Evolutionary conservation across 345 rosid genomes (phyloP).

Genomic region (Cochlearia excelsa): DNA sequence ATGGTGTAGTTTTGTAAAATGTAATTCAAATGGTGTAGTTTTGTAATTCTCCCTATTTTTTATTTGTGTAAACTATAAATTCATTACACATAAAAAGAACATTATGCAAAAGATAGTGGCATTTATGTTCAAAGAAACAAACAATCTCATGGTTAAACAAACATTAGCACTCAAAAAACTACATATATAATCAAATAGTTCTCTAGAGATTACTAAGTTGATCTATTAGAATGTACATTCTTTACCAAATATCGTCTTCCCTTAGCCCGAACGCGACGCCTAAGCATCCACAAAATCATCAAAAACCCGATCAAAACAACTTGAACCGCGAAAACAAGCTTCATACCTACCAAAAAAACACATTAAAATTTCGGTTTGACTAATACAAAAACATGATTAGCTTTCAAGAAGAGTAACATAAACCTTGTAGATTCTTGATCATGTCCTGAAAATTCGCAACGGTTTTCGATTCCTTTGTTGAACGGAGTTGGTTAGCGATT

Average conservation of each 20-base stretch:
- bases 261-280: slow-evolving; percentile 29
- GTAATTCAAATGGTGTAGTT: no score
- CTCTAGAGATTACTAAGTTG: background rate
- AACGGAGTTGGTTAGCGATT: slow-evolving; percentile 18
- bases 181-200: background rate
- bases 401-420: slow-evolving; percentile 34
- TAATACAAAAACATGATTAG: slow-evolving; percentile 20
- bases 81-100: no score
- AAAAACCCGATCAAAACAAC: slow-evolving; percentile 31
- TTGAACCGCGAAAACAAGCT: slow-evolving; percentile 30
- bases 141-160: background rate
- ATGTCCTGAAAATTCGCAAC: slow-evolving; percentile 16
- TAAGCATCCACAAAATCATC: slow-evolving; percentile 30
- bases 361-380: no score
- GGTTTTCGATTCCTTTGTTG: slow-evolving; percentile 27
- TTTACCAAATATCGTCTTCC: slow-evolving; percentile 21
- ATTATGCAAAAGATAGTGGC: background rate
- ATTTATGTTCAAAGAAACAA: slow-evolving; percentile 6
- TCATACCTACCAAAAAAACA: slow-evolving; percentile 47
- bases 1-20: no score
- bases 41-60: no score
- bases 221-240: slow-evolving; percentile 19
- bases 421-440: slow-evolving; percentile 39
- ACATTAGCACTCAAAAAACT: background rate
- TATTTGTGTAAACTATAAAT: no score